Base-by-base conservation (phyloP, 306 rosid species). In the Calophaca sinica region DNA sequence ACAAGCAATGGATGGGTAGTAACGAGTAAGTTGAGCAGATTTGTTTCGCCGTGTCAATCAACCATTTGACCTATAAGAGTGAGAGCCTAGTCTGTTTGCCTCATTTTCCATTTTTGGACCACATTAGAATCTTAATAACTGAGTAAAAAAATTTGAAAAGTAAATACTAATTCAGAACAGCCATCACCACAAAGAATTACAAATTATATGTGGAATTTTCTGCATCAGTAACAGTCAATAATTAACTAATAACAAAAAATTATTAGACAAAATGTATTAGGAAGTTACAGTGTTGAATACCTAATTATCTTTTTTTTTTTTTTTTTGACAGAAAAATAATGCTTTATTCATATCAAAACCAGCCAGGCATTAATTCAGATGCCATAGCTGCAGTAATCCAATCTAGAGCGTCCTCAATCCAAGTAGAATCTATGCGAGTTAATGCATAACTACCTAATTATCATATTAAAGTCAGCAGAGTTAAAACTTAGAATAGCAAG, bases 401-500 rank as follows among this genome's bases (percentile, higher is more conserved):
- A 20, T 20, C 26, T 20, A 20, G 26, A 20, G 1, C 26, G 26
- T 20, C 26, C 1, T 20, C 26, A 20, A 20, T 20, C 26, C 26
- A 20, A 20, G 26, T 20, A 20, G 26, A 20, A 20, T 20, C 26
- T 20, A 20, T 20, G 26, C 1, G 26, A 20, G 26, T 20, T 20
- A 20, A 20, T 20, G 26, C 26, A 20, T 20, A 20, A 20, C 36
- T 33, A 33, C 61, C 71, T 52, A 59, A 75, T 50, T 54, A 68
- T 54, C 38, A 50, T 45, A 57, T 42, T 20, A 53, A 79, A 77
- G 46, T 32, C 54, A 66, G 78, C n/a, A 26, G 20, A 79, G 70
- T 45, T 68, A 46, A 5, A 55, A 45, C 60, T 49, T 15, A 33
- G 13, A 28, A 75, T 14, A 53, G 41, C 49, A 71, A 55, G 66